Base-by-base conservation (phyloP, 75 land plant species). In the Pinus tabuliformis region DNA sequence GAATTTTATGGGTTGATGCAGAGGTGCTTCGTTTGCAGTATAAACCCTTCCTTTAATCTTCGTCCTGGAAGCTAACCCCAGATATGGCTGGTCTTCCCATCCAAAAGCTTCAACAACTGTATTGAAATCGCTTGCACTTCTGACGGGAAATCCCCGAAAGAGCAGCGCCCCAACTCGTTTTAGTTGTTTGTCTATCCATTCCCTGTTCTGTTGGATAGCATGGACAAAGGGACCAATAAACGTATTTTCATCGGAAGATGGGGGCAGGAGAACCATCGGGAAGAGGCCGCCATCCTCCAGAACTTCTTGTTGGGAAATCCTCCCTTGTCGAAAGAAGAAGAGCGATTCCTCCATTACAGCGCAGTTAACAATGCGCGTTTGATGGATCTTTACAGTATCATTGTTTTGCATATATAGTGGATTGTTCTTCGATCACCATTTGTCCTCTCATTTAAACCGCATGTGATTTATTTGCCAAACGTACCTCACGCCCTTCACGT, bases 1-100 rank as follows among this genome's bases (percentile, higher is more conserved):
- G 81, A 72, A 87, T 70, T 73, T 64, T 16, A 87, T 87, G 83
- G 65, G 58, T 36, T 73, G 74, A 16, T 62, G 14, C 33, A 33
- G 33, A 33, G 81, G 73, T 20, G 62, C 75, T n/a, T 87, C 89
- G 65, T 87, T 87, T 33, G 86, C 86, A 11, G 89, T 87, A 66
- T 52, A 84, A 3, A 84, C 81, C 3, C 83, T 42, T n/a, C 82
- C 80, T 15, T 77, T n/a, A 17, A 87, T 56, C 58, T 70, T 66
- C 0, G 68, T 56, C 28, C 89, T 56, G 0, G 81, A 75, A 18
- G 89, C 86, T 20, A 76, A 78, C 0, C 89, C 89, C 3, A 84
- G 68, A 63, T 87, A 87, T 16, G 62, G 78, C 15, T 78, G 73
- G 52, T 84, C 89, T 12, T 87, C 89, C 80, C 83, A 83, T 26